These are phyloP conservation scores for Kurtzmaniella natalensis DNA, from an alignment of 1,139 yeast genomes.

Conservation along the genomic window DNA sequence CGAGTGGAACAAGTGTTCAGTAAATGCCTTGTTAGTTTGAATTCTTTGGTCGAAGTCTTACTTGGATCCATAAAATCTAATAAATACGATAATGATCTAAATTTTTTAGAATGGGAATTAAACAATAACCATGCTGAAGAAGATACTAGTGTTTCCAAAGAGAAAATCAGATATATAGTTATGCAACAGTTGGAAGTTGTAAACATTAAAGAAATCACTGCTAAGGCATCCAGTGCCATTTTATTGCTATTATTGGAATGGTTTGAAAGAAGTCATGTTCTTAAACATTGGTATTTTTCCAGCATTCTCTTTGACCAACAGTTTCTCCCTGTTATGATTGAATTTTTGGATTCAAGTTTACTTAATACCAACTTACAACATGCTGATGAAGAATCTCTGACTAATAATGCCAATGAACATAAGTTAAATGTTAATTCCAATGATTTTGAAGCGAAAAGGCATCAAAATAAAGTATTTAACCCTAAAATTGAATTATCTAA, in stretches of 20 bases:
- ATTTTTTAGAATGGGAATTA: constrained; percentile 35
- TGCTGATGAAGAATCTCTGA: constrained; percentile 4
- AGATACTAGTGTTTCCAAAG: constrained; percentile 15
- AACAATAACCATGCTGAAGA: constrained; percentile 21
- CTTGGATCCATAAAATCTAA: constrained; percentile 58
- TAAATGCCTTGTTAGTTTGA: constrained; percentile 48
- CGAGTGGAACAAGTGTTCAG: constrained; percentile 62
- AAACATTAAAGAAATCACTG: constrained; percentile 58
- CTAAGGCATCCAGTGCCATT: constrained; percentile 60
- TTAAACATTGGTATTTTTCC: constrained; percentile 73
- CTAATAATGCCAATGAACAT: constrained; percentile 3
- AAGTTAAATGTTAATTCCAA: constrained; percentile 21
- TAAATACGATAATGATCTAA: constrained; percentile 30
- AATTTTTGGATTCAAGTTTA: constrained; percentile 37
- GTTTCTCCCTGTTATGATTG: constrained; percentile 41
- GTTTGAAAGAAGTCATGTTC: constrained; percentile 73
- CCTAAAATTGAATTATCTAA: constrained; percentile 39
- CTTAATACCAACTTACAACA: constrained; percentile 33
- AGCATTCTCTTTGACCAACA: constrained; percentile 73
- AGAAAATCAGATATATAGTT: constrained; percentile 25
- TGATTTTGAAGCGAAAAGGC: constrained; percentile 32
- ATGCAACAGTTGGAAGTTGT: constrained; percentile 49
- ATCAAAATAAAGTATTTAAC: constrained; percentile 41
- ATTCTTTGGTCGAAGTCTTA: constrained; percentile 60
- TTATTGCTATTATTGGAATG: constrained; percentile 57